Evolutionary conservation across 2,329 filamentous ascomycete genomes (phyloP).

Genomic region (Penicillium sp.): DNA sequence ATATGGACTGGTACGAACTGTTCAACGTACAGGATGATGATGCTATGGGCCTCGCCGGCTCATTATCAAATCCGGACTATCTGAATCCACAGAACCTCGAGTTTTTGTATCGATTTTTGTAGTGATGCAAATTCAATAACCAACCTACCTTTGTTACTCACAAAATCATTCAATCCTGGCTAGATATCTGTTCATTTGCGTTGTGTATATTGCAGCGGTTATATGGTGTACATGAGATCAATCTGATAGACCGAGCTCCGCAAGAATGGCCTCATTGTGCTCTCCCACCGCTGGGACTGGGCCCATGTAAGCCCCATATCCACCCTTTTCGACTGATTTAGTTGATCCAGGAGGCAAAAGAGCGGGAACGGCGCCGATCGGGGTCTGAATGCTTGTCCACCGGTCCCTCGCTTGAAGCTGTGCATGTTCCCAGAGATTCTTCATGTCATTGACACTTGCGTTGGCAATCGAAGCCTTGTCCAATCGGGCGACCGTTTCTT

Average conservation of each 20-base stretch:
- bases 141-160: background rate
- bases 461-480: conserved; percentile 54
- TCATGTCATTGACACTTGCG: conserved; percentile 54
- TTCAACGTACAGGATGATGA: conserved; percentile 32
- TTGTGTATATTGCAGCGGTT: background rate
- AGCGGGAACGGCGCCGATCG: conserved; percentile 47
- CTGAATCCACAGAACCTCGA: conserved; percentile 33
- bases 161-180: background rate
- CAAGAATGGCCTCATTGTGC: conserved; percentile 49
- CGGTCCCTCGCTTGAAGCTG: conserved; percentile 51
- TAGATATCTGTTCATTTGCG: background rate
- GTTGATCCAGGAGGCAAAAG: conserved; percentile 50
- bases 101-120: conserved; percentile 33
- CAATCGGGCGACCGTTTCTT: conserved; percentile 43
- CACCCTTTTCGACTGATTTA: conserved; percentile 23
- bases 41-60: conserved; percentile 28
- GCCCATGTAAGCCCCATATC: conserved; percentile 25
- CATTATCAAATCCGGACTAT: conserved; percentile 31
- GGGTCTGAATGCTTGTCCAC: conserved; percentile 52
- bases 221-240: background rate
- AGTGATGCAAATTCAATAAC: background rate
- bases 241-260: conserved; percentile 39
- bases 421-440: conserved; percentile 53
- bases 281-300: conserved; percentile 50
- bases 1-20: conserved; percentile 31